Percentiles rank a stretch among this genome's conserved stretches.
Conservation (phyloP, 2,329 filamentous ascomycete species). For the Biscogniauxia mediterranea region DNA sequence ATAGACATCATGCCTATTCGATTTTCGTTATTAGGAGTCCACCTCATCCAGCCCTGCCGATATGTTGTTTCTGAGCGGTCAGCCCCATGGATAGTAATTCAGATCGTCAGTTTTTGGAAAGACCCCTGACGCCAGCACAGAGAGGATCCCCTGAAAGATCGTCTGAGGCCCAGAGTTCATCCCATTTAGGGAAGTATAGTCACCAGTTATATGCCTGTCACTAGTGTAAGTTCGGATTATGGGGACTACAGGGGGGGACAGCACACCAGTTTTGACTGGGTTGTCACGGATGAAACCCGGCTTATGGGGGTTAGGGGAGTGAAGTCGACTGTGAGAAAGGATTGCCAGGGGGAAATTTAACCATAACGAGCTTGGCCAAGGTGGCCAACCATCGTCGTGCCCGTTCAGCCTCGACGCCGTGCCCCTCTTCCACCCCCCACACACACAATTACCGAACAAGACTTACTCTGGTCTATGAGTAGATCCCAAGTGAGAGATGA, state of each 20-base stretch:
- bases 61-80: constrained; percentile 13
- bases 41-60: constrained; percentile 6
- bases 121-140: neutral
- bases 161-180: neutral
- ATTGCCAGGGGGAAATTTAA: neutral
- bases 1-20: constrained; percentile 17
- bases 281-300: neutral
- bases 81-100: constrained; percentile 20
- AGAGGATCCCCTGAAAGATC: neutral
- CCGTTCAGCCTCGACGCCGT: neutral
- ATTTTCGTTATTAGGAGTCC: constrained; percentile 17
- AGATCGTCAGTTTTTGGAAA: constrained; percentile 16
- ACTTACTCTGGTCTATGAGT: neutral
- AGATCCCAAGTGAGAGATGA: neutral
- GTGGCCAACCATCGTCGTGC: neutral
- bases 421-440: neutral
- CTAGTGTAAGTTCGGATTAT: neutral
- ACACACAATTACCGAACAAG: neutral
- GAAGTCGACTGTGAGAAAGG: neutral
- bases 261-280: neutral
- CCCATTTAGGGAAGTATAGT: neutral
- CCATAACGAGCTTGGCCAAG: neutral
- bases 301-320: neutral
- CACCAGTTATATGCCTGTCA: neutral
- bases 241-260: neutral